Evolutionary conservation across 73 alveolate genomes (phyloP), one percentile per base, ranked within the genome.

Genomic region (Paramecium octaurelia): DNA sequence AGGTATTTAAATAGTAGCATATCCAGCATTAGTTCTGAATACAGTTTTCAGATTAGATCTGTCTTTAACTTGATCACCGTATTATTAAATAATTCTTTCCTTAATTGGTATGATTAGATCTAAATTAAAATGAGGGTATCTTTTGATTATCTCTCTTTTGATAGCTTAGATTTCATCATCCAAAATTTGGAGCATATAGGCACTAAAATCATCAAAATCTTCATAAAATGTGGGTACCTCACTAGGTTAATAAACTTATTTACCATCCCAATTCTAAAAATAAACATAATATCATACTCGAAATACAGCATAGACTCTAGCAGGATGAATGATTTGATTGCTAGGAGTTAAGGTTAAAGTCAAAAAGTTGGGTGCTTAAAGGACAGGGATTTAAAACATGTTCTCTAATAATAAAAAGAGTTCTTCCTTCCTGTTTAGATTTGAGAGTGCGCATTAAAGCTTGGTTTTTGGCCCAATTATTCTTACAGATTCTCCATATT

Each of bases 241-340:
- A 11, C 64, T 92, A 14, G 93, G 89, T 77, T 95, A 84, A 60
- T 57, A 75, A 46, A 95, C 96, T 86, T 95, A 92, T 77, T 95
- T 95, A 2, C 97, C 97, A 85, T 95, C 98, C 98, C 98, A 95
- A 88, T 94, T 92, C 77, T 89, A 35, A 83, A 43, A 80, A 11
- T 80, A 80, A 44, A 68, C n/a, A 31, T 35, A 40, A 21, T 3
- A 40, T 9, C 6, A 31, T 80, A 80, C 91, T 42, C 92, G 84
- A 85, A 94, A 95, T 71, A 94, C 88, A 14, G 96, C 96, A 58
- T 92, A 94, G 44, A 95, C 96, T 92, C 98, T 94, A 9, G 97
- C 98, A 35, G 98, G 98, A 60, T 95, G 98, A 54, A 95, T 95
- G 71, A 95, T 95, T 75, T 95, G 80, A 86, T 95, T 95, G 29